A percentile compares a stretch with the other conserved stretches of the same genome.
These are phyloP conservation scores for Neurospora sp. DNA, from an alignment of 495 filamentous ascomycete species.

Conservation along the genomic window DNA sequence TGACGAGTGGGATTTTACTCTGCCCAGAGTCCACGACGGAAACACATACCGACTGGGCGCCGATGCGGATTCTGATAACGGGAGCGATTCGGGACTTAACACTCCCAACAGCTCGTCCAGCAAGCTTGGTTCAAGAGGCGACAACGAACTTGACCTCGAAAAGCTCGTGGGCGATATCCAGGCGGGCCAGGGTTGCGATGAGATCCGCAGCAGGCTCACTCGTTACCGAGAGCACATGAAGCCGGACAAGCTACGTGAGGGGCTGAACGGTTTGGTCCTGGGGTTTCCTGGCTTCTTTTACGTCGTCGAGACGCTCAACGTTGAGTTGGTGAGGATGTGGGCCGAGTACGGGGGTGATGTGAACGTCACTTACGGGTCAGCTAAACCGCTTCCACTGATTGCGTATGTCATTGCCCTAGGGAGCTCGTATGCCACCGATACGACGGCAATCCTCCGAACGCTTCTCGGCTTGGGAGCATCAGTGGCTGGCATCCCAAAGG, in stretches of 20 bases:
- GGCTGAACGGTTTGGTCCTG: conserved; percentile 20
- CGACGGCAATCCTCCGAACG: conserved; percentile 22
- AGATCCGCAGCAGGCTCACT: conserved; percentile 16
- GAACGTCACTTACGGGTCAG: conserved; percentile 14
- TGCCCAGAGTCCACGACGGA: not conserved
- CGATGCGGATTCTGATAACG: not conserved
- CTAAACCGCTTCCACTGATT: conserved; percentile 27
- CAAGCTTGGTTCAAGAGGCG: not conserved
- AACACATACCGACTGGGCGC: not conserved
- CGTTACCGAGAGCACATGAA: conserved; percentile 11
- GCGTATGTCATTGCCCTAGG: conserved; percentile 34
- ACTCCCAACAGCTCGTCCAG: not conserved
- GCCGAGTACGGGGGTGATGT: conserved; percentile 28
- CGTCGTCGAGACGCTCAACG: conserved; percentile 31
- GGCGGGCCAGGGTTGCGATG: conserved; percentile 7
- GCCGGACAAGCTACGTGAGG: conserved; percentile 11
- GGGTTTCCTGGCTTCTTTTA: conserved; percentile 38
- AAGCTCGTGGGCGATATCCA: conserved; percentile 20
- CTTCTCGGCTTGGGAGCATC: conserved; percentile 34
- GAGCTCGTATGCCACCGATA: conserved; percentile 21
- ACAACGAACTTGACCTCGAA: conserved; percentile 12
- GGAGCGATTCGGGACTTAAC: not conserved
- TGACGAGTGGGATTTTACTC: not conserved
- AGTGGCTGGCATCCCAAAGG: conserved; percentile 19
- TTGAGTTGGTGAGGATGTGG: conserved; percentile 25